Base-by-base conservation (phyloP, 192 early-diverging fungal species). In the Coemansia sp. region DNA sequence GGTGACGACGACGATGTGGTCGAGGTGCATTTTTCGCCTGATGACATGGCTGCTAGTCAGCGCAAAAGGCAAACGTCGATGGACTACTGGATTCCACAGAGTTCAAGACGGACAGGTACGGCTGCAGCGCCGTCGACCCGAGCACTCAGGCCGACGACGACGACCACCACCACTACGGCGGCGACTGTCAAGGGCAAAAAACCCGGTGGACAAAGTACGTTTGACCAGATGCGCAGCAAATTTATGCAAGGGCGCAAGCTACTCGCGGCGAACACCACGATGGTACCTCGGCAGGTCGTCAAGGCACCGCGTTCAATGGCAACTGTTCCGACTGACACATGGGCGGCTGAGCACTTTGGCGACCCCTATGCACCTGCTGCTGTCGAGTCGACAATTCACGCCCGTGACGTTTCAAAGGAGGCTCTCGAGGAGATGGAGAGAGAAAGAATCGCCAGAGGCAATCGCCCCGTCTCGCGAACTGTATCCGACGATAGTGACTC, bases 281-380 rank as follows among this genome's bases (percentile, higher is more conserved):
- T 65, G 7, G 37, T 73, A 10, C 74, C 71, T 16, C 69, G 69
- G 44, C 70, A 81, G 23, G 26, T 62, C 3, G 78, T 81, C 64
- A 67, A 73, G 53, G 67, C 74, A 16, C 59, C 78, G 13, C 73
- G 78, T 23, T 65, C 78, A 14, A 68, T 81, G 71, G 53, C 74
- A 38, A 72, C 70, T 2, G 74, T 72, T 2, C 68, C 70, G 1
- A 53, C 26, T 0, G 60, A 71, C 16, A 46, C 13, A n/a, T 74
- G 68, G 72, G 55, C 49, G 1, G 19, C 62, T 9, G 57, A 37
- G 3, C 10, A 30, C 9, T 37, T 53, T 47, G 35, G 39, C 17
- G 55, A 66, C 50, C 4, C 72, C 14, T 57, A 66, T 63, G 50
- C 62, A 6, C n/a, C 42, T 26, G 8, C 40, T 4, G 19, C 23